Percentiles rank a stretch among this genome's conserved stretches.
These are phyloP conservation scores for Boletales sp. DNA, from an alignment of 768 basidiomycete genomes.

Conservation along the genomic window DNA sequence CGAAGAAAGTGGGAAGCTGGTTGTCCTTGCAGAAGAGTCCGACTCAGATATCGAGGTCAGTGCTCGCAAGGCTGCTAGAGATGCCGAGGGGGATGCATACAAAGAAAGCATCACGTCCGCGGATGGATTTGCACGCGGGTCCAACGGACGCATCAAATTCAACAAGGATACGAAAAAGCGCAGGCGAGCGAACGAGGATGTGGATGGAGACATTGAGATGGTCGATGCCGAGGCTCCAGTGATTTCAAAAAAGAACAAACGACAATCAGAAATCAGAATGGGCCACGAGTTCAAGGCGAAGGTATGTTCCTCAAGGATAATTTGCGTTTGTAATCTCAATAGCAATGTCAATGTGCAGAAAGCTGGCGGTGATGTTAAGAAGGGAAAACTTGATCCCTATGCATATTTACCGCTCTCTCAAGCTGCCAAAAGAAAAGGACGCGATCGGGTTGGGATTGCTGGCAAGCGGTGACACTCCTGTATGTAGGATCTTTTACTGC, in stretches of 20 bases:
- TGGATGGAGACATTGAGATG: slow-evolving; percentile 69
- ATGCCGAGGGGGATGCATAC: slow-evolving; percentile 74
- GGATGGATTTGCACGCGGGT: slow-evolving; percentile 86
- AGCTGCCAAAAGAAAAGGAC: slow-evolving; percentile 64
- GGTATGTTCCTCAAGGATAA: slow-evolving; percentile 43
- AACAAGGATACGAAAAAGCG: slow-evolving; percentile 97
- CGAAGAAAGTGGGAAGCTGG: slow-evolving; percentile 74
- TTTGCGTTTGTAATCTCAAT: slow-evolving; percentile 4
- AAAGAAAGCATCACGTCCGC: slow-evolving; percentile 77
- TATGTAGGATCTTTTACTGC: slow-evolving; percentile 1
- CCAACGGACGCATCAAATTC: slow-evolving; percentile 85
- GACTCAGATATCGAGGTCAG: slow-evolving; percentile 44
- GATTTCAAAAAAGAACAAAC: slow-evolving; percentile 45
- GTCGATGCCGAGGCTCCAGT: slow-evolving; percentile 57
- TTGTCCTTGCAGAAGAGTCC: slow-evolving; percentile 59
- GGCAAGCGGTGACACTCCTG: slow-evolving; percentile 49
- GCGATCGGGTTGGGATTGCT: slow-evolving; percentile 52
- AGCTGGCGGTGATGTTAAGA: slow-evolving; percentile 93
- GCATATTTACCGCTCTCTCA: slow-evolving; percentile 85
- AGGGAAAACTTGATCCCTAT: slow-evolving; percentile 84
- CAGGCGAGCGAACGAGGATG: slow-evolving; percentile 62
- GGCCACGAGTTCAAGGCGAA: slow-evolving; percentile 96
- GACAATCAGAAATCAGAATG: slow-evolving; percentile 51
- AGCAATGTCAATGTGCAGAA: slow-evolving; percentile 48
- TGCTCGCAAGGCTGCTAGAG: slow-evolving; percentile 42